Evolutionary conservation across 345 rosid species (phyloP).

Genomic region (Eutrema japonicum): DNA sequence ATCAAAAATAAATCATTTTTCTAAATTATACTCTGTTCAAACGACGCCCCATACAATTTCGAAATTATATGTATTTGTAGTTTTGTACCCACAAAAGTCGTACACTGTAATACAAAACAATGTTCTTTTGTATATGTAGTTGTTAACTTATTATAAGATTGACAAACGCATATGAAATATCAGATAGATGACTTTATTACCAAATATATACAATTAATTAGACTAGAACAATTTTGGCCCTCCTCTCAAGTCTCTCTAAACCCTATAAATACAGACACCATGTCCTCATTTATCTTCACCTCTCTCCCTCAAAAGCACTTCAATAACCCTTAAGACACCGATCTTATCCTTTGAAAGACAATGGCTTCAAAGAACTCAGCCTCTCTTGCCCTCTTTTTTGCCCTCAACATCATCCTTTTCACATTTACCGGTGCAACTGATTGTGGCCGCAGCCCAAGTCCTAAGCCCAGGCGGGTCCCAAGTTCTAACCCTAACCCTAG

Average conservation of each 20-base stretch:
- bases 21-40: too few relatives aligned
- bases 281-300: constrained; percentile 8
- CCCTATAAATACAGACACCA: constrained; percentile 7
- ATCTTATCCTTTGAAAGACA: neutral
- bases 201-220: neutral
- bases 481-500: neutral
- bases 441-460: constrained; percentile 22
- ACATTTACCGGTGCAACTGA: constrained; percentile 17
- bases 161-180: neutral
- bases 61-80: too few relatives aligned
- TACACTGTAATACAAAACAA: too few relatives aligned
- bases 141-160: neutral
- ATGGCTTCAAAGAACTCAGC: constrained; percentile 36
- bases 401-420: constrained; percentile 37
- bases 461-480: constrained; percentile 1
- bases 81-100: too few relatives aligned
- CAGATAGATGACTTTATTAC: neutral
- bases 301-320: neutral
- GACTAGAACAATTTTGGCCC: neutral
- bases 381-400: constrained; percentile 22
- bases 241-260: neutral
- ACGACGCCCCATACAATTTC: too few relatives aligned
- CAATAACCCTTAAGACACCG: neutral
- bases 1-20: too few relatives aligned
- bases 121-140: too few relatives aligned